Percentiles rank a stretch among this genome's conserved stretches.
These are phyloP conservation scores for Dactylella cylindrospora DNA, from an alignment of 2,329 filamentous ascomycete genomes.

Conservation along the genomic window DNA sequence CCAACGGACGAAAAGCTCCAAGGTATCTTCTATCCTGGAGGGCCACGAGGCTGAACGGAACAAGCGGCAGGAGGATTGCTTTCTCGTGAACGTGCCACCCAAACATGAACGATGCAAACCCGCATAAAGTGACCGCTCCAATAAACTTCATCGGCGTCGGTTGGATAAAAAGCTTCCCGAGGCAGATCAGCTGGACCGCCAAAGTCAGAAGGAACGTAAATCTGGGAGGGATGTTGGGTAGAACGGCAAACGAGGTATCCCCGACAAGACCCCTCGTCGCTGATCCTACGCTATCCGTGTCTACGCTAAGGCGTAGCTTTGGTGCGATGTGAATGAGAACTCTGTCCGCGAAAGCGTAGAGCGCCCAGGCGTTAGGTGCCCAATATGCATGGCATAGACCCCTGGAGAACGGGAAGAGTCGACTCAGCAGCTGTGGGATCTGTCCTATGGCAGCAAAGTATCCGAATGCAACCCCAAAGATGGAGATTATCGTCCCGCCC, in stretches of 20 bases:
- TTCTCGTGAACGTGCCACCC: conserved; percentile 99
- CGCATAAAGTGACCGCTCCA: conserved; percentile 85
- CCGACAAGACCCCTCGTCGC: conserved; percentile 91
- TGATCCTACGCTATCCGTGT: conserved; percentile 74
- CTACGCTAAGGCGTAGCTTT: conserved; percentile 71
- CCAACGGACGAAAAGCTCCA: conserved; percentile 85
- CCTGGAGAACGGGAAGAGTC: conserved; percentile 89
- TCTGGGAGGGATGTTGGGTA: conserved; percentile 79
- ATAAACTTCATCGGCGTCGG: conserved; percentile 89
- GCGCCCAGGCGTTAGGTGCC: conserved; percentile 95
- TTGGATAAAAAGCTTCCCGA: conserved; percentile 76
- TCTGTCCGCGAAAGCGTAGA: conserved; percentile 90
- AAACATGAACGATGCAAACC: conserved; percentile 94
- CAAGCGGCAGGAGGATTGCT: conserved; percentile 87
- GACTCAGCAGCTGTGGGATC: conserved; percentile 76
- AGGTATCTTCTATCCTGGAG: conserved; percentile 87
- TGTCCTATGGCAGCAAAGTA: conserved; percentile 82
- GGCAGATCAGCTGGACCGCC: conserved; percentile 59
- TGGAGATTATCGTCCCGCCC: conserved; percentile 67
- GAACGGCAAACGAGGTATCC: conserved; percentile 87
- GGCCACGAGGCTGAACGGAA: conserved; percentile 90
- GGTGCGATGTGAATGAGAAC: conserved; percentile 83
- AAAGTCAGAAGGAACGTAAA: conserved; percentile 81
- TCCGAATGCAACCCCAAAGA: conserved; percentile 81
- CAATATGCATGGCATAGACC: conserved; percentile 97